Percentiles rank a stretch among this genome's conserved stretches.
These are phyloP conservation scores for Tylopilus felleus DNA, from an alignment of 768 basidiomycete genomes.

Conservation along the genomic window DNA sequence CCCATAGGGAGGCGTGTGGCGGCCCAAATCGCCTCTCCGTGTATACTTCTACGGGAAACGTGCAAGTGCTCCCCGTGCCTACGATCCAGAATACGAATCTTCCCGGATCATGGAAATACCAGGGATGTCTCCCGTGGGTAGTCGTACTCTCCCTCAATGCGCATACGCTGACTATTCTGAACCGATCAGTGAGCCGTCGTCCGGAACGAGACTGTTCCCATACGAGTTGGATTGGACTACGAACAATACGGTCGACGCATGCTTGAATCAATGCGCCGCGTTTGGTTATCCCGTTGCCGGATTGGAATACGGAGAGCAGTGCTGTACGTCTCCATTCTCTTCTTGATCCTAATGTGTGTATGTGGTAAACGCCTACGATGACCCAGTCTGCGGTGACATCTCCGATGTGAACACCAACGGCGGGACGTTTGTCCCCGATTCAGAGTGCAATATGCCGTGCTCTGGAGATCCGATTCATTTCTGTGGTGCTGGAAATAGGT, in stretches of 20 bases:
- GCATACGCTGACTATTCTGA: not conserved
- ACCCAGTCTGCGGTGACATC: conserved; percentile 66
- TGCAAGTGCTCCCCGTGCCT: conserved; percentile 60
- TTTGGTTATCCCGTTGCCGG: conserved; percentile 74
- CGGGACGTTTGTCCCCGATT: conserved; percentile 31
- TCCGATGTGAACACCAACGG: conserved; percentile 43
- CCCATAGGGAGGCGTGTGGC: conserved; percentile 58
- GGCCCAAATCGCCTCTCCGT: conserved; percentile 68
- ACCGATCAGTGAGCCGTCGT: conserved; percentile 43
- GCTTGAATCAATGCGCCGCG: conserved; percentile 63
- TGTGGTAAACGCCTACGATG: not conserved
- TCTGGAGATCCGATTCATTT: conserved; percentile 67
- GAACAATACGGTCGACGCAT: conserved; percentile 63
- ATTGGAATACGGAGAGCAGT: conserved; percentile 67
- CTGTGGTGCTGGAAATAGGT: conserved; percentile 57
- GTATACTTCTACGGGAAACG: conserved; percentile 51
- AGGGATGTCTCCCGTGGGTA: conserved; percentile 63
- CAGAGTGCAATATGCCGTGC: conserved; percentile 50
- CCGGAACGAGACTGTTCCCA: conserved; percentile 49
- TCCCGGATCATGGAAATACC: conserved; percentile 61
- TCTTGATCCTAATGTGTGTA: not conserved
- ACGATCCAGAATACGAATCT: conserved; percentile 50
- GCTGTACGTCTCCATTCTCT: conserved; percentile 43
- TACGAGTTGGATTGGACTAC: conserved; percentile 55
- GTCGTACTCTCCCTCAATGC: not conserved